Base-by-base conservation (phyloP, 768 basidiomycete species). In the Polyporus arcularius region DNA sequence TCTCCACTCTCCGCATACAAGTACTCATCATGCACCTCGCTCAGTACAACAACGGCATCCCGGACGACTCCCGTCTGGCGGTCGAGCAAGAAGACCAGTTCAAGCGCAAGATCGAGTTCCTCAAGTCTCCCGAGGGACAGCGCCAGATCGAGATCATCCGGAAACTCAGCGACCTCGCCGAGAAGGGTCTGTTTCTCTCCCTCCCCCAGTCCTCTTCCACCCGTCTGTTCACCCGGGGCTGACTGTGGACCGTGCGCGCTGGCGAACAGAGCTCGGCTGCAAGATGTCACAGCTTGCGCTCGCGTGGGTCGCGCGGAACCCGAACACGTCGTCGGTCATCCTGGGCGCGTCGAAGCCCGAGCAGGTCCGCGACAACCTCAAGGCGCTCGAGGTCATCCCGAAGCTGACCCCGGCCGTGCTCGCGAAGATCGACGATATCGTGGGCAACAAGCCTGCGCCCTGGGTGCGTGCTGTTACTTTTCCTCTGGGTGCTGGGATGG, bases 21-120 rank as follows among this genome's bases (percentile, higher is more conserved):
- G 46, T 15, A 55, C 9, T 41, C 16, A 32, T 8, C 11, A 18
- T 4, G 31, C 21, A 9, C 9, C 32, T 18, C 15, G 10, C 28
- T 15, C 49, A 80, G 86, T 88, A 89, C 74, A 90, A 91, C 73
- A 79, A 89, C 56, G 88, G 90, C 14, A 80, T 94, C 65, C 92
- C 92, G 1, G 73, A 82, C 3, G 87, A 82, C 54, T 91, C 90
- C 1, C 87, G 93, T 26, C 86, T 87, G 69, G 82, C 80, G 35
- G 85, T 75, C 57, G 83, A 88, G 66, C 61, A 70, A 42, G 73
- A 73, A n/a, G 43, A 56, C 31, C 43, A 72, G 61, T 39, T 81
- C 85, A 77, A 81, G 82, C 57, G 75, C 40, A 82, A 78, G 3
- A 77, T 84, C 53, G 79, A 82, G 50, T 74, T 74, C 43, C 80